Conservation (phyloP, 768 basidiomycete genomes). For the Boletus reticuloceps region DNA sequence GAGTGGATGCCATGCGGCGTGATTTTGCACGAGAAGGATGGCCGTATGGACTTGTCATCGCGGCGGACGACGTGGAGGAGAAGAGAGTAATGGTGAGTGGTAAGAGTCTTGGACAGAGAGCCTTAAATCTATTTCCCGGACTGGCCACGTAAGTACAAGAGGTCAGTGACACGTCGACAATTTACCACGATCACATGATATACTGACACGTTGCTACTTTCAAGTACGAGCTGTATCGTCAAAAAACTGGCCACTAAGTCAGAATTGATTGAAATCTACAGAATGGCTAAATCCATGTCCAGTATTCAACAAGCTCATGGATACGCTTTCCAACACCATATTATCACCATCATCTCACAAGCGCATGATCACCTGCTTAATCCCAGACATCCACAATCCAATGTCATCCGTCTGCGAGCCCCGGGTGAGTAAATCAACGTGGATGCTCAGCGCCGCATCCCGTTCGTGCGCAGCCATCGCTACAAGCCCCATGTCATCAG, state of each 20-base stretch:
- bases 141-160: slow-evolving; percentile 27
- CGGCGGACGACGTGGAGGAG: slow-evolving; percentile 16
- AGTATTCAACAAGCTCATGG: too few species aligned
- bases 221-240: too few species aligned
- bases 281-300: too few species aligned
- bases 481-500: slow-evolving; percentile 26
- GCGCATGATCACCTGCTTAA: slow-evolving; percentile 83
- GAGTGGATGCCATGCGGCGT: slow-evolving; percentile 51
- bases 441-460: slow-evolving; percentile 73
- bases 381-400: slow-evolving; percentile 81
- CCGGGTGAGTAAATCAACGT: slow-evolving; percentile 80
- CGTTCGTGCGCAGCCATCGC: slow-evolving; percentile 83
- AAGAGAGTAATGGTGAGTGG: slow-evolving; percentile 7
- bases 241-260: too few species aligned
- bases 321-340: too few species aligned
- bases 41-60: slow-evolving; percentile 27
- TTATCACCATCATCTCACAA: slow-evolving; percentile 35
- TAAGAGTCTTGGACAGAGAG: background rate
- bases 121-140: slow-evolving; percentile 18
- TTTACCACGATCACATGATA: slow-evolving; percentile 28
- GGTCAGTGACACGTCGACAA: slow-evolving; percentile 30
- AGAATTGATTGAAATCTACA: too few species aligned
- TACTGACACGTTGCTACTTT: too few species aligned
- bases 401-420: slow-evolving; percentile 83
- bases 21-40: slow-evolving; percentile 59